Conservation (phyloP, 805 yeast species). For the Zygosaccharomyces kombuchaensis region DNA sequence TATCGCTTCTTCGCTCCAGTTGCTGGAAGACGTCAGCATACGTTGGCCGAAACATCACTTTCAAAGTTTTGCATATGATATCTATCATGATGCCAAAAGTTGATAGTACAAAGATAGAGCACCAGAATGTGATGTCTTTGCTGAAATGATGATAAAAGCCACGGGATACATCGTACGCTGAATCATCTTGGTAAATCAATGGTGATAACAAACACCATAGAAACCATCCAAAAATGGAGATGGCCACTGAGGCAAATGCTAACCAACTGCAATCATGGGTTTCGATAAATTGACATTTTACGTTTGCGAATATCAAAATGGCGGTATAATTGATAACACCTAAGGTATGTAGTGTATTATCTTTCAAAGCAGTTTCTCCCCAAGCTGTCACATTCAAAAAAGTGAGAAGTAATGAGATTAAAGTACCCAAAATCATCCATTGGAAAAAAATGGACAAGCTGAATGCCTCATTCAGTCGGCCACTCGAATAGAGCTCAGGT, state of each 20-base stretch:
- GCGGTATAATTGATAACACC: conserved; percentile 75
- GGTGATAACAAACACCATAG: conserved; percentile 79
- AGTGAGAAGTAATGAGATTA: conserved; percentile 65
- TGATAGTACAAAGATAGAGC: conserved; percentile 53
- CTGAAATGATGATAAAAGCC: conserved; percentile 76
- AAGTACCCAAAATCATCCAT: conserved; percentile 76
- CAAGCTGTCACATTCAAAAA: conserved; percentile 63
- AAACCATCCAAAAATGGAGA: conserved; percentile 82
- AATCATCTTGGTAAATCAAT: conserved; percentile 51
- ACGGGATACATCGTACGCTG: conserved; percentile 61
- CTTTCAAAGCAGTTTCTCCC: conserved; percentile 64
- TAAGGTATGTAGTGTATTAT: conserved; percentile 75
- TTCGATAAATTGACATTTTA: conserved; percentile 76
- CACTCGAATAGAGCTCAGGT: conserved; percentile 81
- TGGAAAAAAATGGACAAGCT: conserved; percentile 61
- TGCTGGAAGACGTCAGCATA: conserved; percentile 78
- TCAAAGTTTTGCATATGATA: conserved; percentile 52
- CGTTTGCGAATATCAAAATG: conserved; percentile 65
- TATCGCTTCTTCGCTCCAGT: conserved; percentile 62
- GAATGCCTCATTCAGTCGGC: conserved; percentile 71
- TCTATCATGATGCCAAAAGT: conserved; percentile 65
- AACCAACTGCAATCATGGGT: conserved; percentile 70
- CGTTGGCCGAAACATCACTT: conserved; percentile 53
- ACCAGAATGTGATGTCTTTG: conserved; percentile 82
- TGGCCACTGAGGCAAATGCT: conserved; percentile 56